Conservation (phyloP, 371 early-diverging fungal genomes). For the Apophysomyces elegans region DNA sequence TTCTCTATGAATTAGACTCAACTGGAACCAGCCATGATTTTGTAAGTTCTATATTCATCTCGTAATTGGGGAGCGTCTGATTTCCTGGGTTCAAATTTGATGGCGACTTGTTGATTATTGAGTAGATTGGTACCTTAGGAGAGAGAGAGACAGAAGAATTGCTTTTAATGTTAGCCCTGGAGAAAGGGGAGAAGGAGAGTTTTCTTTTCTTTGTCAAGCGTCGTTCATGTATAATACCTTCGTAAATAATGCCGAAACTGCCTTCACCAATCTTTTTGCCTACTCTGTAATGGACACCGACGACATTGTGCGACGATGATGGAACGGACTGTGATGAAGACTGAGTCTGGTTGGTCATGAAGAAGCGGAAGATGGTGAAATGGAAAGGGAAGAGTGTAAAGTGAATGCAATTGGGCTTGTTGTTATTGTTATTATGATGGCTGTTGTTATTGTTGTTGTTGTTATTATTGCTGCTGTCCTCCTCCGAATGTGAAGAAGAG, state of each 20-base stretch:
- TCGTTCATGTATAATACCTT: constrained; percentile 63
- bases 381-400: background rate
- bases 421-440: background rate
- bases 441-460: background rate
- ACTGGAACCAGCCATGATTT: constrained; percentile 78
- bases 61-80: constrained; percentile 92
- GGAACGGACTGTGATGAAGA: constrained; percentile 24
- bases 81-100: constrained; percentile 94
- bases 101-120: constrained; percentile 84
- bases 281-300: constrained; percentile 91
- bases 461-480: background rate
- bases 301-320: constrained; percentile 54
- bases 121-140: constrained; percentile 68
- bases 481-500: background rate
- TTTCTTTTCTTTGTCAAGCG: background rate
- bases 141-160: background rate
- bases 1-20: background rate
- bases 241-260: constrained; percentile 93
- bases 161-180: constrained; percentile 14
- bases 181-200: constrained; percentile 13
- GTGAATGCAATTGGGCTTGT: background rate
- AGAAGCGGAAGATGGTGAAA: background rate
- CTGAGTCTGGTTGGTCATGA: constrained; percentile 20
- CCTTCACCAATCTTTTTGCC: constrained; percentile 95
- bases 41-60: constrained; percentile 91